Evolutionary conservation across 768 basidiomycete genomes (phyloP), one percentile per base, ranked within the genome.

Genomic region (Suillus alpinus): DNA sequence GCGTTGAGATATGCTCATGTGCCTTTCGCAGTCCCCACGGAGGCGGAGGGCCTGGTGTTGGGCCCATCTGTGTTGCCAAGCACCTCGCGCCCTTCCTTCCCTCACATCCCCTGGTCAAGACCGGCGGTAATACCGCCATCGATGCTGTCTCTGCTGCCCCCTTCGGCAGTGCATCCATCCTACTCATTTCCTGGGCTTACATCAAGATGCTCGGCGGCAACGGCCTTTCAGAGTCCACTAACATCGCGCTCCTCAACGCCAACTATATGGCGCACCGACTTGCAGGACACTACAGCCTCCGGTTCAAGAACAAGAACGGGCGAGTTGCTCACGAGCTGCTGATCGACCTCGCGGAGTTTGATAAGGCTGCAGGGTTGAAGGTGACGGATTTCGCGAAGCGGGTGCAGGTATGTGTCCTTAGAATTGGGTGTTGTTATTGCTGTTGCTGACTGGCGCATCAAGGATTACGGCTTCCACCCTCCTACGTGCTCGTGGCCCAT

Each of bases 401-500:
- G 53, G 79, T 98, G 31, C 95, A 95, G 82, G 90, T 88, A 68
- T 66, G 73, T 64, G 23, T 57, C 4, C 16, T 18, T 50, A 32
- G 49, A n/a, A 32, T n/a, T 29, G 14, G 23, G 16, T 26, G 23
- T 36, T 9, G 23, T 8, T 16, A 14, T 37, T n/a, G 56, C n/a
- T 16, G 16, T 37, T n/a, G 56, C n/a, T 37, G 40, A 40, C 23
- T 3, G 8, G 12, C 36, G n/a, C 32, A 31, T 47, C 37, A 23
- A 92, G 86, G 92, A 94, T 72, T 95, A 89, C 68, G 93, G 94
- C 60, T 92, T 97, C 82, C 94, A 97, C 71, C 95, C 94, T 44
- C 97, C 97, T 2, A 99, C 97, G 5, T 96, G 94, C 74, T 95
- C 95, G 6, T 98, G 97, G 97, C 97, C 97, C 6, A 95, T 92